A percentile compares a stretch with the other conserved stretches of the same genome.
Conservation (phyloP, 805 yeast species). For the Monosporozyma unispora region DNA sequence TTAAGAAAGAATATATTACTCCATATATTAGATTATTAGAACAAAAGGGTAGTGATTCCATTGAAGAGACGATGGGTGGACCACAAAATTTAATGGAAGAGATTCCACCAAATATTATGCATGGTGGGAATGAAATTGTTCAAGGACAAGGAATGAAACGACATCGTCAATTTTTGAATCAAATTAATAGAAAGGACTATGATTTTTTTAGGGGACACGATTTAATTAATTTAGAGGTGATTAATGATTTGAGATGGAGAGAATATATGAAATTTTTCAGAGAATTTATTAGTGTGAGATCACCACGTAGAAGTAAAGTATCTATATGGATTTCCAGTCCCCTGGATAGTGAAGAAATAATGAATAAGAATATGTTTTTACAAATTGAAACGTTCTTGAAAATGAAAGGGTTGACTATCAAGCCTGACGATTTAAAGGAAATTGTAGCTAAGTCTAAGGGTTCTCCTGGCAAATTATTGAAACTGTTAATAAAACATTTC, state of each 20-base stretch:
- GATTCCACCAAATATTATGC: constrained; percentile 30
- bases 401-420: constrained; percentile 40
- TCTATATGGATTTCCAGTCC: constrained; percentile 36
- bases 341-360: constrained; percentile 31
- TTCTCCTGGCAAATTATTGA: constrained; percentile 31
- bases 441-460: constrained; percentile 35
- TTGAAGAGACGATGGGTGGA: constrained; percentile 19
- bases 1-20: constrained; percentile 28
- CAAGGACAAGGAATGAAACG: constrained; percentile 25
- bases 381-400: constrained; percentile 39
- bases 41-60: constrained; percentile 4
- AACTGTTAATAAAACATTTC: constrained; percentile 37
- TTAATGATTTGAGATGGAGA: constrained; percentile 28
- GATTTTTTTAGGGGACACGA: constrained; percentile 32
- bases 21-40: constrained; percentile 31
- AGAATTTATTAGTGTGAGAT: constrained; percentile 30
- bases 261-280: constrained; percentile 33
- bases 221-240: constrained; percentile 27
- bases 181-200: constrained; percentile 38
- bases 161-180: constrained; percentile 45
- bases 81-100: constrained; percentile 31
- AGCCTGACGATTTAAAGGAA: constrained; percentile 31
- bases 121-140: constrained; percentile 21
- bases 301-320: constrained; percentile 33
- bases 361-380: constrained; percentile 29